Evolutionary conservation across 495 filamentous ascomycete genomes (phyloP), one percentile per base, ranked within the genome.

Genomic region (Cladorrhinum samala): DNA sequence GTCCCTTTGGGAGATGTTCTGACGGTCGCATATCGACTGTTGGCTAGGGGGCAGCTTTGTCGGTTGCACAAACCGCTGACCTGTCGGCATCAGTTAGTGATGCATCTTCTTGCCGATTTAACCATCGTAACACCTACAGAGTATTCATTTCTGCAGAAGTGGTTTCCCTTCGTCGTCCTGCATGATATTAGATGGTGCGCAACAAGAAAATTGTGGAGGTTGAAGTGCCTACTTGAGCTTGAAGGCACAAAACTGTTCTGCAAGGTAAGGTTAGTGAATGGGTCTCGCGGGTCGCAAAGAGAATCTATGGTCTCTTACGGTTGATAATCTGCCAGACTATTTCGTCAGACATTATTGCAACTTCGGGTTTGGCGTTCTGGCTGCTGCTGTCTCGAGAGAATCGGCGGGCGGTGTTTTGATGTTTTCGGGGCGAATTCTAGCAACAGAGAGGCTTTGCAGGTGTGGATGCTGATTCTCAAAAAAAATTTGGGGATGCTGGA

Each of bases 1-100:
- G 79, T 80, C 42, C 88, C 89, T 40, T 83, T 81, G 30, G 89
- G 83, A 61, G 92, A 82, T 21, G 85, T 80, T 54, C 94, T 88
- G 54, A 98, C 81, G 14, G 93, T 97, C 40, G 93, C 94, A 77
- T 98, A 98, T 20, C 91, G 87, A 50, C 83, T 88, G 56, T 96
- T 98, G 58, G 93, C 93, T 46, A 98, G 85, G 18, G 93, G 93
- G 69, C 93, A 97, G 50, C 89, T 89, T 68, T 95, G 91, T 44
- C 89, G 81, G 69, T 91, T 94, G 81, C 94, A 98, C 46, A 97
- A 82, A 57, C 94, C 93, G 41, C 85, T 95, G 61, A 96, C n/a
- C n/a, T n/a, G n/a, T n/a, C n/a, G n/a, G n/a, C n/a, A n/a, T n/a
- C n/a, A n/a, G n/a, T n/a, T n/a, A n/a, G n/a, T n/a, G n/a, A n/a